Percentiles rank a stretch among this genome's conserved stretches.
Conservation (phyloP, 371 early-diverging fungal species). For the Mucor saturninus region DNA sequence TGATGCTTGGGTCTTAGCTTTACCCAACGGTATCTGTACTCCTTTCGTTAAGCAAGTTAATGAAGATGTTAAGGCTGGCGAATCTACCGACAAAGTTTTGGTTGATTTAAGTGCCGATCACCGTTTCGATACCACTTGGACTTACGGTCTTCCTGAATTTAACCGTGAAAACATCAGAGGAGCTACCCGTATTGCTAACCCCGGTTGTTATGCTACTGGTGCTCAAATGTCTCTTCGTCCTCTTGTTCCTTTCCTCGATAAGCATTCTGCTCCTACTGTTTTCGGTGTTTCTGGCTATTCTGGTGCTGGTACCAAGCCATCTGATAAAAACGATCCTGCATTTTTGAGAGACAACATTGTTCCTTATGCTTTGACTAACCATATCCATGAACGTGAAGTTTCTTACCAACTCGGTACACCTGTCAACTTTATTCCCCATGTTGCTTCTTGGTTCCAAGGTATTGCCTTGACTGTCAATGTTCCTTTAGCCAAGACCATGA, state of each 20-base stretch:
- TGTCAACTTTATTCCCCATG: constrained; percentile 87
- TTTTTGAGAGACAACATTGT: constrained; percentile 87
- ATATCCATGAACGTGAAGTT: constrained; percentile 96
- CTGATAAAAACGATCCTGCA: constrained; percentile 89
- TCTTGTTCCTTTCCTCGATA: constrained; percentile 67
- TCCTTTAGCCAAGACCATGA: constrained; percentile 77
- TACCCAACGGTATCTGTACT: constrained; percentile 91
- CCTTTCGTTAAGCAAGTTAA: constrained; percentile 91
- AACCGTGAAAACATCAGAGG: constrained; percentile 63
- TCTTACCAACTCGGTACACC: constrained; percentile 74
- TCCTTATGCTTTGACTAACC: constrained; percentile 91
- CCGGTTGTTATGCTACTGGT: constrained; percentile 98
- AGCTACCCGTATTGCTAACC: constrained; percentile 85
- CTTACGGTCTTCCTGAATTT: constrained; percentile 92
- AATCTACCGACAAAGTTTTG: constrained; percentile 65
- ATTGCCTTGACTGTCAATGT: constrained; percentile 88
- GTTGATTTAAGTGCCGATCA: constrained; percentile 94
- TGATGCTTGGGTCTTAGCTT: constrained; percentile 93
- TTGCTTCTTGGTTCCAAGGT: constrained; percentile 93
- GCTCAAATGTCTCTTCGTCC: constrained; percentile 91
- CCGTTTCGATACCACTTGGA: constrained; percentile 88
- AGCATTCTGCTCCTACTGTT: constrained; percentile 67
- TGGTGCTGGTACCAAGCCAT: constrained; percentile 96
- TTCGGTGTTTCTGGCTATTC: constrained; percentile 98
- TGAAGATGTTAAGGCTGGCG: constrained; percentile 46